Conservation (phyloP, 768 basidiomycete genomes). For the Epithele typhae region DNA sequence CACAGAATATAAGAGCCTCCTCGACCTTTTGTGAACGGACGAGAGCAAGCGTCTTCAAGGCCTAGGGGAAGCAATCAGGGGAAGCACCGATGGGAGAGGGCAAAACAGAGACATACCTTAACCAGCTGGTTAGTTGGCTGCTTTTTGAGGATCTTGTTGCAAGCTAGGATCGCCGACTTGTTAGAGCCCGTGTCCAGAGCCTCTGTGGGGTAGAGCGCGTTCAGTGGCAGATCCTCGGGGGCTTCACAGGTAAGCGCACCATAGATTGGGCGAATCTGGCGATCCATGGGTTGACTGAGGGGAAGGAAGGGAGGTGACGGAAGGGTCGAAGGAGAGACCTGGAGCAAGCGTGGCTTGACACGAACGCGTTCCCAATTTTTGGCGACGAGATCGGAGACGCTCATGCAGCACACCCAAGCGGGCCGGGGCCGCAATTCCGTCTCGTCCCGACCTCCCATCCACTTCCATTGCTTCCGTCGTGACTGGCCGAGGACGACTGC, state of each 20-base stretch:
- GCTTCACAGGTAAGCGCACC: conserved; percentile 58
- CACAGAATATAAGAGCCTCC: conserved; percentile 72
- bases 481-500: too few species aligned
- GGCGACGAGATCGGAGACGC: conserved; percentile 14
- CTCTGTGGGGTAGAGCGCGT: conserved; percentile 40
- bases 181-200: conserved; percentile 82
- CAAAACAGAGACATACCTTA: conserved; percentile 42
- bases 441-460: conserved; percentile 10
- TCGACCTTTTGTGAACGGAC: conserved; percentile 84
- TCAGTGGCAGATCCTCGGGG: background rate
- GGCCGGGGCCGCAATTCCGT: conserved; percentile 11
- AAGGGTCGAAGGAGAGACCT: background rate
- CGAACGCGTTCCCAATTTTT: conserved; percentile 16
- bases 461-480: background rate
- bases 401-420: conserved; percentile 5
- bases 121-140: conserved; percentile 68
- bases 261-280: conserved; percentile 83
- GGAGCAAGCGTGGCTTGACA: conserved; percentile 12
- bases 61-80: conserved; percentile 35
- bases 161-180: conserved; percentile 80
- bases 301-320: background rate
- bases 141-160: conserved; percentile 87
- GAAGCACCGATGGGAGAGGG: background rate
- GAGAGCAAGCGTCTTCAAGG: conserved; percentile 80
- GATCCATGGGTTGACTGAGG: conserved; percentile 46